These are phyloP conservation scores for Penicillium pulvis DNA, from an alignment of 495 filamentous ascomycete species.

Conservation along the genomic window DNA sequence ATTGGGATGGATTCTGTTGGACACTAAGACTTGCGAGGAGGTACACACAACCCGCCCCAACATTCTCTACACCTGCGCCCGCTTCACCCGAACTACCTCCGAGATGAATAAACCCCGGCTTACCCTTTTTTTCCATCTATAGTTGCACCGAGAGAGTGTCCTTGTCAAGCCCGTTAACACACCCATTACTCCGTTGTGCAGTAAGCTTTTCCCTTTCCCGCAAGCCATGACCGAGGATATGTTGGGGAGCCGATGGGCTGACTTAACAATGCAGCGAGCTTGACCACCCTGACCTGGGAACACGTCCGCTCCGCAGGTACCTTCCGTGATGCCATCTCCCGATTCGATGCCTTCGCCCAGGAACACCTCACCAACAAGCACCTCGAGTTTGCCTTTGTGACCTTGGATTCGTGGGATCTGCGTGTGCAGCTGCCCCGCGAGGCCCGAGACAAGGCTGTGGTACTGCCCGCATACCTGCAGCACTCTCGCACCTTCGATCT, in stretches of 20 bases:
- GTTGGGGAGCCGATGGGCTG: constrained; percentile 18
- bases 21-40: constrained; percentile 89
- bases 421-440: constrained; percentile 96
- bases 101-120: constrained; percentile 4
- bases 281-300: constrained; percentile 98
- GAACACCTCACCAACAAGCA: constrained; percentile 84
- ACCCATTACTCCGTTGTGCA: constrained; percentile 96
- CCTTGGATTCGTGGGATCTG: constrained; percentile 96
- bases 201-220: constrained; percentile 58
- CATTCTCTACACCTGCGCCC: constrained; percentile 16
- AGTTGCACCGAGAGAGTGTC: constrained; percentile 93
- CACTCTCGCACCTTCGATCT: constrained; percentile 97
- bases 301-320: constrained; percentile 95
- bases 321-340: constrained; percentile 94
- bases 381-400: constrained; percentile 96
- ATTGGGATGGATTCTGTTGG: constrained; percentile 94
- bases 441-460: constrained; percentile 95
- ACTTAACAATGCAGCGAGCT: constrained; percentile 68
- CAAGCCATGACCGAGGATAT: constrained; percentile 7
- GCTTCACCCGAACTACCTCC: constrained; percentile 14
- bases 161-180: constrained; percentile 98
- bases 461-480: constrained; percentile 93
- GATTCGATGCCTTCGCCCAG: constrained; percentile 87
- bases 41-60: constrained; percentile 58
- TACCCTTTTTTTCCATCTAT: constrained; percentile 18